These are phyloP conservation scores for Melampsora allii-populina DNA, from an alignment of 1,284 basidiomycete species.

Conservation along the genomic window DNA sequence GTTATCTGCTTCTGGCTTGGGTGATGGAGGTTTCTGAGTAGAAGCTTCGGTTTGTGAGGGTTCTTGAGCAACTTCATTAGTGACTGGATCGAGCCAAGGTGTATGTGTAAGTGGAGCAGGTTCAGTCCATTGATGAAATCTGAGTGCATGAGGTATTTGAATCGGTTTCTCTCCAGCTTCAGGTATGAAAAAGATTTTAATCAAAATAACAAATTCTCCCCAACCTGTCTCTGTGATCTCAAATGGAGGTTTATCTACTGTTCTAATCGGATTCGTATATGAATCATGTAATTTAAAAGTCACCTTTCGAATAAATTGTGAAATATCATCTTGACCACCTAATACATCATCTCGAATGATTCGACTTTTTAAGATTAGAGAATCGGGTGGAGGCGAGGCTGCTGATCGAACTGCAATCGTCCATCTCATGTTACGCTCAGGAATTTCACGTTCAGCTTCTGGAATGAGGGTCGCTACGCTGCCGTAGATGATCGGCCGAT, in stretches of 20 bases:
- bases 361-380: constrained; percentile 54
- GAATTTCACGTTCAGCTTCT: constrained; percentile 63
- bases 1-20: constrained; percentile 40
- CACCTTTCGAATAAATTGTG: constrained; percentile 85
- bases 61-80: constrained; percentile 56
- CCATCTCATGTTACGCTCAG: constrained; percentile 93
- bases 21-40: constrained; percentile 17
- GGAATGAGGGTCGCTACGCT: constrained; percentile 84
- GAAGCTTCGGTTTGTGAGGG: constrained; percentile 1
- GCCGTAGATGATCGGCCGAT: constrained; percentile 90
- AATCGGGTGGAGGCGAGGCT: constrained; percentile 54
- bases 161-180: constrained; percentile 92
- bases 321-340: constrained; percentile 80
- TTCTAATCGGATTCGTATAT: constrained; percentile 82
- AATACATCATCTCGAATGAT: constrained; percentile 44
- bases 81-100: constrained; percentile 60
- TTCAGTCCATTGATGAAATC: constrained; percentile 84
- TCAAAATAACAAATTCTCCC: constrained; percentile 98
- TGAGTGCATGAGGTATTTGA: constrained; percentile 83
- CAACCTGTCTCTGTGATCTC: constrained; percentile 96
- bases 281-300: constrained; percentile 98
- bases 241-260: constrained; percentile 87
- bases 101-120: constrained; percentile 54
- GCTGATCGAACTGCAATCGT: constrained; percentile 81
- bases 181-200: constrained; percentile 84